phyloP scores from a whole-genome alignment of 257 asterid species.

The Avicennia marina region DNA sequence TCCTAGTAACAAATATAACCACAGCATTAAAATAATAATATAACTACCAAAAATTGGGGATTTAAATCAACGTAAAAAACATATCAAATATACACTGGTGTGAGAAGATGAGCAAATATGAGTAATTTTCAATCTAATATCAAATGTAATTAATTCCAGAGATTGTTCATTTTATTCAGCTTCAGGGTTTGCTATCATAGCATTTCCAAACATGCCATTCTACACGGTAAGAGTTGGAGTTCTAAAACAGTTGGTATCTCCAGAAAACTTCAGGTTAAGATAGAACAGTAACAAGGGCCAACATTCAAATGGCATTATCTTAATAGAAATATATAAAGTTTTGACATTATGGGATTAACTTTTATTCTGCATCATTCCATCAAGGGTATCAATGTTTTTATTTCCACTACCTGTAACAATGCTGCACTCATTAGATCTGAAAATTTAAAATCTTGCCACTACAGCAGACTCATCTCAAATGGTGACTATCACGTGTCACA shows the following conservation, averaged over 20 bases:
- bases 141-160: not conserved
- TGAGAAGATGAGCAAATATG: constrained; percentile 2
- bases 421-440: too few relatives aligned
- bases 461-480: not conserved
- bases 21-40: not conserved
- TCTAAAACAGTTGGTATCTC: not conserved
- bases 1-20: constrained; percentile 44
- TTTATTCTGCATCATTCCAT: not conserved
- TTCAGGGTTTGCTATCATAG: not conserved
- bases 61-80: not conserved
- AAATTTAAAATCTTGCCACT: not conserved
- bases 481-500: not conserved
- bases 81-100: not conserved
- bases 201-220: not conserved
- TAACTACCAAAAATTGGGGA: not conserved
- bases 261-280: not conserved
- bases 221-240: not conserved
- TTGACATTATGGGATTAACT: not conserved
- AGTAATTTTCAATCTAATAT: not conserved
- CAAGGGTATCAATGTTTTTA: not conserved
- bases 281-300: not conserved
- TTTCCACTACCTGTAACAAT: not conserved
- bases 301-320: not conserved
- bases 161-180: not conserved
- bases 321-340: not conserved